Conservation (phyloP, 2,329 filamentous ascomycete genomes). For the Aspergillus cejpii region DNA sequence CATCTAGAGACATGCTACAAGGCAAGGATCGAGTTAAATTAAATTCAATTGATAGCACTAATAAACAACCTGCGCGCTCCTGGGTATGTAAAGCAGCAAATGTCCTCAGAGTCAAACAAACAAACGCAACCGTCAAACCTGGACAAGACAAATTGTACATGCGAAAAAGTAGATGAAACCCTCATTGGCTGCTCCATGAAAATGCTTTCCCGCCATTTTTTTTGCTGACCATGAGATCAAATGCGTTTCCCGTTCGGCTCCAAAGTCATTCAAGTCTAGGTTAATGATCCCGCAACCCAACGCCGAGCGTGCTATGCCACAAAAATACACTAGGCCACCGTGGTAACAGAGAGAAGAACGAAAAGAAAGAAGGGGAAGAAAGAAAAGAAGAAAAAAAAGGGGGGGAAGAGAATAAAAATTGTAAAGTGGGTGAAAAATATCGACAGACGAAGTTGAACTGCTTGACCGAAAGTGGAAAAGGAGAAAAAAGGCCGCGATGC, state of each 20-base stretch:
- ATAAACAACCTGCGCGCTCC: conserved; percentile 20
- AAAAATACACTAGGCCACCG: conserved; percentile 25
- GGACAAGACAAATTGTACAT: conserved; percentile 23
- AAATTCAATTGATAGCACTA: conserved; percentile 9
- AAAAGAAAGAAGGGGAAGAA: conserved; percentile 15
- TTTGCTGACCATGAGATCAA: conserved; percentile 30
- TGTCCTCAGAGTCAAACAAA: conserved; percentile 22
- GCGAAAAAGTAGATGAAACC: conserved; percentile 11
- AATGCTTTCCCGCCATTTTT: conserved; percentile 30
- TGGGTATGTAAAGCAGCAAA: conserved; percentile 24
- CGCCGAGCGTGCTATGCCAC: conserved; percentile 36
- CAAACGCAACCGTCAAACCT: conserved; percentile 20
- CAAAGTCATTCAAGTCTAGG: conserved; percentile 32
- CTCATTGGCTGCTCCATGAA: conserved; percentile 28
- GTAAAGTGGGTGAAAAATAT: conserved; percentile 14
- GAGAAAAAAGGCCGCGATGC: neutral
- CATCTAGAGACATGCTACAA: too few species aligned
- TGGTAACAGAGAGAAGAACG: conserved; percentile 15
- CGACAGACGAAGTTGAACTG: conserved; percentile 12
- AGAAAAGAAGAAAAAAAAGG: conserved; percentile 9
- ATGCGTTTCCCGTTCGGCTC: conserved; percentile 31
- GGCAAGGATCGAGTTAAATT: conserved; percentile 3
- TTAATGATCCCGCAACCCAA: conserved; percentile 32
- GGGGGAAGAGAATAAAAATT: neutral
- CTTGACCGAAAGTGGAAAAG: neutral